Conservation (phyloP, 345 rosid genomes). For the Combretum micranthum region DNA sequence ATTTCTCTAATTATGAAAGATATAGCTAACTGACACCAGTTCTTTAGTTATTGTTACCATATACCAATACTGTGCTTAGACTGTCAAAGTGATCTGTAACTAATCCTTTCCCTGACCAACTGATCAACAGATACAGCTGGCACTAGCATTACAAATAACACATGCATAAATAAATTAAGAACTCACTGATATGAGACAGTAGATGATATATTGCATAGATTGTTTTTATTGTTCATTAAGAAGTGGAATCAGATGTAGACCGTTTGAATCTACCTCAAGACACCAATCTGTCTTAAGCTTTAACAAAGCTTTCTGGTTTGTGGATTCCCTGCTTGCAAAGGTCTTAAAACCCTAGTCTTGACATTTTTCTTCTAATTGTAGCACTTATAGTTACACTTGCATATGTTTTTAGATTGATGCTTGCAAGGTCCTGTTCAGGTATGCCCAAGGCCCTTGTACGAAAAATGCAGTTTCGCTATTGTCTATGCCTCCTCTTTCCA, state of each 20-base stretch:
- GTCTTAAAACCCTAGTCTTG: conserved; percentile 64
- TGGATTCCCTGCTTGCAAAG: conserved; percentile 75
- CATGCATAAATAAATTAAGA: no score
- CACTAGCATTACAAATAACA: no score
- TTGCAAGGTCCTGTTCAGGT: conserved; percentile 87
- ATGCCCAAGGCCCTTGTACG: conserved; percentile 14
- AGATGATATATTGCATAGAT: no score
- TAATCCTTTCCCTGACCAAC: no score
- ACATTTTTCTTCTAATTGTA: conserved; percentile 81
- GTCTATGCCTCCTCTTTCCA: not conserved
- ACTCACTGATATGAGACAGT: no score
- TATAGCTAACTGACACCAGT: no score
- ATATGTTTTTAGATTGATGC: conserved; percentile 59
- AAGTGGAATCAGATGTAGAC: not conserved
- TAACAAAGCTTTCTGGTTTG: conserved; percentile 17
- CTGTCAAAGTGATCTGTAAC: no score
- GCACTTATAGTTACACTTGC: conserved; percentile 92
- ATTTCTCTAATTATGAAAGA: no score
- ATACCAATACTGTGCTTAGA: no score
- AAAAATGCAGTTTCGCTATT: not conserved
- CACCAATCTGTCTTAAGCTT: no score
- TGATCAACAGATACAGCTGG: no score
- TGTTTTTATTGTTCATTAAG: not conserved
- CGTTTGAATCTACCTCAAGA: not conserved
- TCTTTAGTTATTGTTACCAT: no score